These are phyloP conservation scores for Trapa incisa DNA, from an alignment of 345 rosid genomes.

Conservation along the genomic window DNA sequence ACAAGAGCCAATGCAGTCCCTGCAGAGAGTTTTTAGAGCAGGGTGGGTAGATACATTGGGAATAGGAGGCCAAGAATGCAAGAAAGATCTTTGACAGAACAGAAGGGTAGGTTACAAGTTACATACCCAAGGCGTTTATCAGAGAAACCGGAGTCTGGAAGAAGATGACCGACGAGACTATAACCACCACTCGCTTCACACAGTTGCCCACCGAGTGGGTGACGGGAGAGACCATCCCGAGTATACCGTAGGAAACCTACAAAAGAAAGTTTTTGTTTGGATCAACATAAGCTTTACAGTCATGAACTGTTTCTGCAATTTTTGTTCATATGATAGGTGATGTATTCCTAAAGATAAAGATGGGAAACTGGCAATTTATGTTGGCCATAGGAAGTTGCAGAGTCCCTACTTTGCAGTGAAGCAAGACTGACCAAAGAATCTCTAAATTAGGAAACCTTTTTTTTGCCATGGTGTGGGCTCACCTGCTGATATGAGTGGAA, in stretches of 20 bases:
- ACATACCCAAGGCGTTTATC: constrained; percentile 46
- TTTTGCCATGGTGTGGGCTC: not conserved
- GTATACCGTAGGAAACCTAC: constrained; percentile 71
- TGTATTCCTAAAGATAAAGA: too few species aligned
- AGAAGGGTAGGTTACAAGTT: not conserved
- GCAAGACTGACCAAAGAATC: not conserved
- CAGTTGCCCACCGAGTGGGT: constrained; percentile 82
- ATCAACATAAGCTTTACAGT: not conserved
- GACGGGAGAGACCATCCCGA: constrained; percentile 71
- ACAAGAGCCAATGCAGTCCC: constrained; percentile 68
- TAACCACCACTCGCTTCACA: constrained; percentile 74
- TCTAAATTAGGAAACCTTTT: not conserved
- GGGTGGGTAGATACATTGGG: too few species aligned
- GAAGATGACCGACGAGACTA: constrained; percentile 56
- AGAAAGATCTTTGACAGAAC: not conserved
- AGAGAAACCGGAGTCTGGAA: constrained; percentile 55
- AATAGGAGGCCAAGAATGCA: not conserved
- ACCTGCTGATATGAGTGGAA: constrained; percentile 82
- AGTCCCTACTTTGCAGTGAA: not conserved
- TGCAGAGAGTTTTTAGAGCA: constrained; percentile 12
- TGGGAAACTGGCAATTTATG: too few species aligned
- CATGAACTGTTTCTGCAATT: not conserved
- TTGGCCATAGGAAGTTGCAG: too few species aligned
- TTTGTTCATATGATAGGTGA: not conserved
- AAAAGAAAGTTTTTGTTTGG: not conserved